These are phyloP conservation scores for Fragosphaeria purpurea DNA, from an alignment of 2,329 filamentous ascomycete genomes.

Conservation along the genomic window DNA sequence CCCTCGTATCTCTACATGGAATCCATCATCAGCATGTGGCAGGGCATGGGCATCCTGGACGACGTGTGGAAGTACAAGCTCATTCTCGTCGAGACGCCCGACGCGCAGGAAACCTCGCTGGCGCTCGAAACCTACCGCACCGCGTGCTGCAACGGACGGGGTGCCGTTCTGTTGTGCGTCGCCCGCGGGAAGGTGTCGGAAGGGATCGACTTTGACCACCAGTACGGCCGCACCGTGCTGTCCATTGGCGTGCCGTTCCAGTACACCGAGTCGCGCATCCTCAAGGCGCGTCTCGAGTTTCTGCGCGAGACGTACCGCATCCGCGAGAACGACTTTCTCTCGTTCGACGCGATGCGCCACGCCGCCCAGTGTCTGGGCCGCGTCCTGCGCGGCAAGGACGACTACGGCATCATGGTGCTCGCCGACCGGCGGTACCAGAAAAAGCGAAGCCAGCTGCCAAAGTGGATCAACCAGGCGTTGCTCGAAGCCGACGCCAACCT, in stretches of 20 bases:
- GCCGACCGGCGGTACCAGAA: conserved; percentile 90
- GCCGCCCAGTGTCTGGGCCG: conserved; percentile 93
- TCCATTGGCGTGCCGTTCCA: conserved; percentile 98
- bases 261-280: conserved; percentile 93
- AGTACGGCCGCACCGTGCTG: conserved; percentile 90
- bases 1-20: conserved; percentile 99
- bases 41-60: conserved; percentile 95
- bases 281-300: conserved; percentile 93
- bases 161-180: conserved; percentile 87
- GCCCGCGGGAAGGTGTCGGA: conserved; percentile 95
- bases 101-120: conserved; percentile 91
- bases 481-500: conserved; percentile 79
- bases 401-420: conserved; percentile 99
- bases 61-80: conserved; percentile 99
- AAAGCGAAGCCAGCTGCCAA: conserved; percentile 81
- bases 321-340: conserved; percentile 92
- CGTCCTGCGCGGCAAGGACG: conserved; percentile 90
- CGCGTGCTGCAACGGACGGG: conserved; percentile 92
- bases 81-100: conserved; percentile 93
- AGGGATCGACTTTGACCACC: conserved; percentile 98
- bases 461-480: conserved; percentile 90
- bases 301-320: conserved; percentile 96
- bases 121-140: conserved; percentile 95
- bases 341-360: conserved; percentile 99
- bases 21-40: conserved; percentile 98